A percentile compares a stretch with the other conserved stretches of the same genome.
Evolutionary conservation across 108 stramenopile species (phyloP).

Genomic region (Chaetoceros tenuissimus): DNA sequence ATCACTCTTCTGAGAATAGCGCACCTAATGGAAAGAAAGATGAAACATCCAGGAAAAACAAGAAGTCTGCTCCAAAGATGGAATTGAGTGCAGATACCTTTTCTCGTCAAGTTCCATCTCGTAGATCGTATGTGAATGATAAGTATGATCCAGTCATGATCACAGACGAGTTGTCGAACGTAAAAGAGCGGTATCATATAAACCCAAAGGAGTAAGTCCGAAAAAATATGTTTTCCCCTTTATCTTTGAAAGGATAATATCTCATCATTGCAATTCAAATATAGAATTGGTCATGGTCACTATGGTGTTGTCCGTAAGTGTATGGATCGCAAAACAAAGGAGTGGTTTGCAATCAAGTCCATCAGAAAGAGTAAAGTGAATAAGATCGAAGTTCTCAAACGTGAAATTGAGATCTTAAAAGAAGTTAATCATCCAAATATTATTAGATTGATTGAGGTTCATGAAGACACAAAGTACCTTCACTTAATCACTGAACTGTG

Average conservation of each 20-base stretch:
- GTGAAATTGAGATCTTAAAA: conserved; percentile 76
- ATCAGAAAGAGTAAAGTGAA: conserved; percentile 81
- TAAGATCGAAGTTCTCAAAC: conserved; percentile 81
- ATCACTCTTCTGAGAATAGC: background rate
- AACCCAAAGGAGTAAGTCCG: conserved; percentile 51
- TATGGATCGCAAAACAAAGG: conserved; percentile 73
- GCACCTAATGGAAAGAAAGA: background rate
- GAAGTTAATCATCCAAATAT: conserved; percentile 90
- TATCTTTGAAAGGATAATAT: background rate
- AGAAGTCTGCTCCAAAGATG: background rate
- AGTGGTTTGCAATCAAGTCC: conserved; percentile 86
- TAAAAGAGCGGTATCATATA: conserved; percentile 76
- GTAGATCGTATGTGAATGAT: background rate
- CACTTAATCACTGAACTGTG: conserved; percentile 89
- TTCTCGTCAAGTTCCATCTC: background rate
- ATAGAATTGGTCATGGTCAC: conserved; percentile 74
- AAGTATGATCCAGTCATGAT: conserved; percentile 47
- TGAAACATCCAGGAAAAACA: background rate
- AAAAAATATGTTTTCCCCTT: background rate
- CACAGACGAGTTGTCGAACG: conserved; percentile 74
- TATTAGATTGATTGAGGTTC: conserved; percentile 77
- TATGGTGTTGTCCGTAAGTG: conserved; percentile 89
- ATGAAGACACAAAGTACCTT: conserved; percentile 80
- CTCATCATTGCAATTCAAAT: background rate
- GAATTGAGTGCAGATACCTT: background rate